Base-by-base conservation (phyloP, 1,284 basidiomycete species). In the Melampsora americana region DNA sequence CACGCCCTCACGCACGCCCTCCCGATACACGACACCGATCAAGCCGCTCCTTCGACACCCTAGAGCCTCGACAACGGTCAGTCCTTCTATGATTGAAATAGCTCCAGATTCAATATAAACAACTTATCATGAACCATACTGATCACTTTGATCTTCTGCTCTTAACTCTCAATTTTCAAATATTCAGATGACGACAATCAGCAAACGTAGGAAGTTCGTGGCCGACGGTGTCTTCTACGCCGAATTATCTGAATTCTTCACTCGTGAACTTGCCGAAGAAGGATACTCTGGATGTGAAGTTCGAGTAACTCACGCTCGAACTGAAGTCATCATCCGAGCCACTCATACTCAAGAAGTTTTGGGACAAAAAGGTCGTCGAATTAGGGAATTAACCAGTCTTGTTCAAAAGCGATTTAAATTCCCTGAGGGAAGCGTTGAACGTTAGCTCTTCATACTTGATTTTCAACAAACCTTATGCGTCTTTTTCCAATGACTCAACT, bases 211-310 rank as follows among this genome's bases (percentile, higher is more conserved):
- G 42, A 73, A 93, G 90, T 97, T 97, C 84, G 92, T 98, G 83
- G 94, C 94, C 79, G 95, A 97, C 84, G 93, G 93, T 90, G 94
- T 96, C 78, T 96, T 96, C 89, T 73, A 69, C 72, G 80, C 81
- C 53, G 79, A 81, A 77, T 73, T 81, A 56, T 80, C 79, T 77
- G 80, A 82, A 78, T 82, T 82, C 82, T 85, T 87, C 87, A 96
- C 92, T 79, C 93, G 95, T 81, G 95, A 99, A 86, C 92, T 99
- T 83, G 92, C 95, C 78, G 95, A 96, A 86, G 96, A 99, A 86
- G 96, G 96, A 82, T 99, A 99, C 89, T 98, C 96, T 85, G 96
- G 96, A 78, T 99, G 96, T 85, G 96, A 99, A 86, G 96, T 99
- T 85, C 94, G 96, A 83, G 95, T 98, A 79, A 99, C 96, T 81